These are phyloP conservation scores for Gossypium gossypioides DNA, from an alignment of 441 rosid species.

Conservation along the genomic window DNA sequence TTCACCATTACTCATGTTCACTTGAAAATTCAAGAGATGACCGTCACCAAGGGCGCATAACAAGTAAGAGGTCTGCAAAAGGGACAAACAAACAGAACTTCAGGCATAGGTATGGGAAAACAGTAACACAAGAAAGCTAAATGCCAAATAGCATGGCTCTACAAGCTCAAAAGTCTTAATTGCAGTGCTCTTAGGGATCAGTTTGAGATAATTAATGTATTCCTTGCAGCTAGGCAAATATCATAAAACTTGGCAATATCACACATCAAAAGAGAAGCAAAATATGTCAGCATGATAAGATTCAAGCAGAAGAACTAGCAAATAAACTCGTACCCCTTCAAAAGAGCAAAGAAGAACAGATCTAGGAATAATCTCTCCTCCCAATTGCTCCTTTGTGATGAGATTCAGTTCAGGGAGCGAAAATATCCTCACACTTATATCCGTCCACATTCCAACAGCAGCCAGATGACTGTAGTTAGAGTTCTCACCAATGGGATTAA, in stretches of 20 bases:
- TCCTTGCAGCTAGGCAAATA: not conserved
- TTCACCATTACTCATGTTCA: conserved; percentile 74
- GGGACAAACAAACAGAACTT: not conserved
- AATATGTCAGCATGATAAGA: not conserved
- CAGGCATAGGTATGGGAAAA: not conserved
- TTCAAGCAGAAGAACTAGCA: not conserved
- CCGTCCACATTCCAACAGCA: conserved; percentile 99
- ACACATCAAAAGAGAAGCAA: not conserved
- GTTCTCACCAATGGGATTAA: conserved; percentile 79
- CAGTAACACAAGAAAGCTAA: not conserved
- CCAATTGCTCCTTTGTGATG: conserved; percentile 76
- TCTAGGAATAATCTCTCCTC: conserved; percentile 96
- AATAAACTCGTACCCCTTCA: conserved; percentile 70
- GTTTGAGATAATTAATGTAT: not conserved
- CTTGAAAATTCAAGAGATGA: conserved; percentile 73
- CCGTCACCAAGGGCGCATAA: conserved; percentile 98
- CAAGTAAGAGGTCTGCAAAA: conserved; percentile 68
- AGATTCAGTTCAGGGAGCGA: conserved; percentile 80
- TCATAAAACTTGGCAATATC: not conserved
- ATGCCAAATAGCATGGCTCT: not conserved
- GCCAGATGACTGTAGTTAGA: conserved; percentile 76
- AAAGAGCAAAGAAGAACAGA: conserved; percentile 90
- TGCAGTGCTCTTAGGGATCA: not conserved
- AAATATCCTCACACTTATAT: conserved; percentile 84
- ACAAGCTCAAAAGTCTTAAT: not conserved